These are phyloP conservation scores for Thelonectria blattea DNA, from an alignment of 2,329 filamentous ascomycete species.

Conservation along the genomic window DNA sequence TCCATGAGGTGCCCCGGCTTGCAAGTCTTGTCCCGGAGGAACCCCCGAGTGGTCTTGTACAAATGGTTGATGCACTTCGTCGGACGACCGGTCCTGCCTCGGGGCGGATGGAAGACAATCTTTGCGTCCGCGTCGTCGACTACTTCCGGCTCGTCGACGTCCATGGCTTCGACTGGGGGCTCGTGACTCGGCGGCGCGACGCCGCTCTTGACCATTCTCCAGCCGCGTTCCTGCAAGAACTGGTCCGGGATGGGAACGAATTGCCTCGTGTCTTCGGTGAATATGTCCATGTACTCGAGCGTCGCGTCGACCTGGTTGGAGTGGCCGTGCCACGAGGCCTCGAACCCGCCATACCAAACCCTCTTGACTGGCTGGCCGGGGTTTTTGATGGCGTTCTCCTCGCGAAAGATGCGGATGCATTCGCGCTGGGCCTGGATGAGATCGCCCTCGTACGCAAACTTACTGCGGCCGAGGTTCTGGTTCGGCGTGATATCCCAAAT, in stretches of 20 bases:
- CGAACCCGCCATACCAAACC: constrained; percentile 55
- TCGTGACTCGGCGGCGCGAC: neutral
- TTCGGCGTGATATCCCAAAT: constrained; percentile 57
- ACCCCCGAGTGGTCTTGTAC: constrained; percentile 44
- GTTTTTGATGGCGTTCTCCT: constrained; percentile 37
- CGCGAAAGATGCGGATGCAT: constrained; percentile 48
- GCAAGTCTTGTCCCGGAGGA: neutral
- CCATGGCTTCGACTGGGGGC: constrained; percentile 26
- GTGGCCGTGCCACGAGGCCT: constrained; percentile 28
- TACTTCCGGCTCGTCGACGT: constrained; percentile 30
- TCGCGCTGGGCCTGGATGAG: constrained; percentile 54
- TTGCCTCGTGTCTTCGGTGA: constrained; percentile 41
- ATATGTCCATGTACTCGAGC: constrained; percentile 43
- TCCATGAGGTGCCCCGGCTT: constrained; percentile 14
- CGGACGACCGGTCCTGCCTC: constrained; percentile 29
- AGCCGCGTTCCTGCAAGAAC: constrained; percentile 41
- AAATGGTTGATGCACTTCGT: constrained; percentile 53
- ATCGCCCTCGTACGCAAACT: constrained; percentile 39
- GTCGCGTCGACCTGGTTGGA: constrained; percentile 51
- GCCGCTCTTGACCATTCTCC: constrained; percentile 41
- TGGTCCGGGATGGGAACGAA: constrained; percentile 30
- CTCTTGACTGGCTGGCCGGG: constrained; percentile 43
- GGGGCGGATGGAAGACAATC: constrained; percentile 56
- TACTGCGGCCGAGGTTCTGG: constrained; percentile 30
- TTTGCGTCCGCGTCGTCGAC: constrained; percentile 32